Evolutionary conservation across 306 rosid species (phyloP), one percentile per base, ranked within the genome.

Genomic region (Geum urbanum): DNA sequence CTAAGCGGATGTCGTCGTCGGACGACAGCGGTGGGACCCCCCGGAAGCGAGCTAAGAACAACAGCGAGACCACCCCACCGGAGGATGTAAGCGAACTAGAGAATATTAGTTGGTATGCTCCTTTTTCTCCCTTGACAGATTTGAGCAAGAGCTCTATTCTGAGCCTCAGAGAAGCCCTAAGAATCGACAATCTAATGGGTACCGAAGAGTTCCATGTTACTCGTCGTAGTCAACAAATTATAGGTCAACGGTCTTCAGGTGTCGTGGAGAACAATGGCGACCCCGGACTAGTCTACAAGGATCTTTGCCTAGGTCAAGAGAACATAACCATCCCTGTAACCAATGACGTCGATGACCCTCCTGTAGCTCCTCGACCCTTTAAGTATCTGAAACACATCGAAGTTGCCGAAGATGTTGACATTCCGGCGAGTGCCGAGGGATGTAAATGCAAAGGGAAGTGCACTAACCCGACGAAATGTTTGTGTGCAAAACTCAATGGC

Each of bases 151-250:
- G 12, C 40, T 56, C 62, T 27, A 56, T 56, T 52, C 5, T 52
- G 27, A 27, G 15, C 9, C 5, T 57, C 4, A 57, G 63, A 57
- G 41, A 57, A 57, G 7, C 10, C 7, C 41, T 7, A 24, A 27
- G 63, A 6, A 9, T 55, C 11, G 1, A 10, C 35, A 4, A 22
- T 55, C 10, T 55, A 55, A 8, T 22, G 37, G 22, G 16, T 55
- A 55, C 35, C 11, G 37, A 55, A 55, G 51, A 79, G 83, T 79
- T 79, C 40, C 72, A 65, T 41, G 71, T 75, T 66, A 56, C 72
- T 41, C 56, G 74, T 9, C 53, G 56, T 37, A 65, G 32, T 50
- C 63, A 11, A 6, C 9, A 5, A 11, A 22, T 7, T 4, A 9
- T 20, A 22, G 39, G 37, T 24, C 40, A 56, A 56, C 16, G 7